Evolutionary conservation across 257 asterid species (phyloP).

Genomic region (Solanum microdontum): DNA sequence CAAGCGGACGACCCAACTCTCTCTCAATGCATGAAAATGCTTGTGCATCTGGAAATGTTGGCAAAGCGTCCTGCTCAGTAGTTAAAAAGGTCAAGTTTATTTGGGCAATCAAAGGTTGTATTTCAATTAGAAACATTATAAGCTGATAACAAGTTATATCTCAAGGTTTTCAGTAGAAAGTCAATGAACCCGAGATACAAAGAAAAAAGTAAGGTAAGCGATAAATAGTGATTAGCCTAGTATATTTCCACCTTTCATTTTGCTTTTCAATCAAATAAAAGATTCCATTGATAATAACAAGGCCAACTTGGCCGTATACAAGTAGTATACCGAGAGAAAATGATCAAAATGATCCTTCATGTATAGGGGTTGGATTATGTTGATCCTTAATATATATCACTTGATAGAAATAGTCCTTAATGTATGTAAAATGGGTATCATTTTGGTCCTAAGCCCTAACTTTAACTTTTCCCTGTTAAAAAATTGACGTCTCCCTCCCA

Average conservation of each 20-base stretch:
- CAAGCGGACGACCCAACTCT: constrained; percentile 71
- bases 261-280: background rate
- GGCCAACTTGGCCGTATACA: background rate
- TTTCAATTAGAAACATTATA: background rate
- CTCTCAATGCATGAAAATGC: constrained; percentile 93
- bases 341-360: too few species aligned
- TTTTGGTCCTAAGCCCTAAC: too few species aligned
- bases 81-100: background rate
- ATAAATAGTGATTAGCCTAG: background rate
- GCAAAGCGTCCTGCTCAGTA: constrained; percentile 80
- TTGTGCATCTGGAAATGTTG: constrained; percentile 92
- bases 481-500: too few species aligned
- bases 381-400: too few species aligned
- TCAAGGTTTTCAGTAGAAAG: background rate
- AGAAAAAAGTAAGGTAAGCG: background rate
- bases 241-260: background rate
- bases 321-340: background rate
- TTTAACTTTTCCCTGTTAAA: too few species aligned
- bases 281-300: background rate
- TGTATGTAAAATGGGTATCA: too few species aligned
- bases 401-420: too few species aligned
- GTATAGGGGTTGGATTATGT: too few species aligned
- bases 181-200: background rate
- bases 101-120: background rate
- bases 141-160: background rate